Base-by-base conservation (phyloP, 495 filamentous ascomycete genomes). In the Talaromyces wortmannii region DNA sequence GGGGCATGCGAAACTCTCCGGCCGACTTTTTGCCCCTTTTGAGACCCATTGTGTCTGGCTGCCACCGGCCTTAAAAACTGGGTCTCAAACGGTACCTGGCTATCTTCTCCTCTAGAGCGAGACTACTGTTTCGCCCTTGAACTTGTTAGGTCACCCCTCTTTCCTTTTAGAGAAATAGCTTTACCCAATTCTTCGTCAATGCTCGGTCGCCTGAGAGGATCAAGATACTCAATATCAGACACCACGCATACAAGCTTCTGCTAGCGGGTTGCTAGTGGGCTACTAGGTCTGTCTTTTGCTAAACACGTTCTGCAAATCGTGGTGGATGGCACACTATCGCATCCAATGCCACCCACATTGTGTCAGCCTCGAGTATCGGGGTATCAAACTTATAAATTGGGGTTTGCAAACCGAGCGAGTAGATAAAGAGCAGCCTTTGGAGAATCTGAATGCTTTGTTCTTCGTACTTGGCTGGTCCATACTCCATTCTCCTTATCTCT, bases 381-480 rank as follows among this genome's bases (percentile, higher is more conserved):
- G 32, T 8, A 31, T 18, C 50, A 42, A 30, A 40, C 23, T 18
- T 43, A 8, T 15, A 30, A 16, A 30, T 16, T 29, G 4, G 36
- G 31, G n/a, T 15, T 12, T 23, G 15, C 6, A 36, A 52, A 18
- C 33, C 43, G 11, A 23, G 23, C 15, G 18, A 52, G 31, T 32
- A 52, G 36, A 53, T 53, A 53, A 53, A 53, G 44, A 53, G 51
- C 42, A 2, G 12, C 51, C 8, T 8, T 29, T 23, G 23, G 23
- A 2, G 4, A 23, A 23, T 2, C 44, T 53, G 18, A n/a, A 53
- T 12, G 45, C 12, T 29, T 52, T 52, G 51, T 32, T 53, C 43
- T 53, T 36, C 32, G 23, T 31, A 40, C 31, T 40, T 31, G 51
- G 51, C 51, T 45, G 51, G 51, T 45, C 51, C 51, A 53, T 32